Conservation (phyloP, 2,329 filamentous ascomycete species). For the Curvularia lunata region DNA sequence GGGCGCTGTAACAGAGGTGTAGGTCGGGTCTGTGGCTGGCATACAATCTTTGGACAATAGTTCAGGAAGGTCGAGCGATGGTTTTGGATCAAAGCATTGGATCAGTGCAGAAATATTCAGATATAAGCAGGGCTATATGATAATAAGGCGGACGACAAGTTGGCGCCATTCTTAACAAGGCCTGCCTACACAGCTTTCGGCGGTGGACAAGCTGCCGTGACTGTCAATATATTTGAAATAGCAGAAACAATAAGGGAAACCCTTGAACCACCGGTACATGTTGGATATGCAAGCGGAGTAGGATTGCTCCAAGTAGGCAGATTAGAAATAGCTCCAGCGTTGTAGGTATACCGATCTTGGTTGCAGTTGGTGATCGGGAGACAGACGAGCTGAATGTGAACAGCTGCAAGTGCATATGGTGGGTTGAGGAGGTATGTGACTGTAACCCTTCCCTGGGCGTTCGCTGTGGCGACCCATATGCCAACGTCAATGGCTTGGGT, state of each 20-base stretch:
- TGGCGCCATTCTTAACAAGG: not conserved
- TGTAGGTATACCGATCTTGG: not conserved
- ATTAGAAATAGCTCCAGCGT: not conserved
- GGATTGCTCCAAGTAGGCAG: constrained; percentile 1
- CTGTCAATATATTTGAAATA: not conserved
- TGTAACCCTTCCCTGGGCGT: not conserved
- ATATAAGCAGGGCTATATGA: not conserved
- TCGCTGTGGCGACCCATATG: constrained; percentile 1
- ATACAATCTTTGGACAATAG: not conserved
- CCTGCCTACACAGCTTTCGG: not conserved
- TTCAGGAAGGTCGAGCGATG: not conserved
- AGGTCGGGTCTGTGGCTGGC: not conserved
- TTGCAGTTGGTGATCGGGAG: not conserved
- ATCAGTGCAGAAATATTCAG: not conserved
- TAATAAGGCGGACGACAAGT: not conserved
- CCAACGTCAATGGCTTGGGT: not conserved
- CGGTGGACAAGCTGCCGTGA: not conserved
- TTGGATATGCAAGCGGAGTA: constrained; percentile 2
- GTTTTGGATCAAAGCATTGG: not conserved
- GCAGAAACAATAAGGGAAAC: not conserved
- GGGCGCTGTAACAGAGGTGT: not conserved
- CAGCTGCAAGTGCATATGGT: not conserved
- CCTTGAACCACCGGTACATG: not conserved
- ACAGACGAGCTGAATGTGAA: not conserved
- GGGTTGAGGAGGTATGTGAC: constrained; percentile 1